Evolutionary conservation across 2,329 filamentous ascomycete genomes (phyloP).

Genomic region (Paramyrothecium roridum): DNA sequence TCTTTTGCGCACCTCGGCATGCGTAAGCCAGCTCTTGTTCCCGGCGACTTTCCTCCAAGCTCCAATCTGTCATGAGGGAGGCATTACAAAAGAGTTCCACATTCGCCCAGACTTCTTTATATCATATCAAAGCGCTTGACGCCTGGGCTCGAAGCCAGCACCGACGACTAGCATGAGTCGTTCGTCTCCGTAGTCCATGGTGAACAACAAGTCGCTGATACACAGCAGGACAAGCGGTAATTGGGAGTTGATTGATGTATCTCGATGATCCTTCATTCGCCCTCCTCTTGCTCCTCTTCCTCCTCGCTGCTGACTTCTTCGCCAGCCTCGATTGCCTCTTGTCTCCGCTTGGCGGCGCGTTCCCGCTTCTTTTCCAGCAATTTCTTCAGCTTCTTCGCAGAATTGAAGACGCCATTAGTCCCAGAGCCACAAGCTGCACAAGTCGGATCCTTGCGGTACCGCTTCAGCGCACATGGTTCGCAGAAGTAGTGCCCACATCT

Average conservation of each 20-base stretch:
- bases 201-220: no score
- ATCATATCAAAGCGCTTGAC: no score
- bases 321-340: slow-evolving; percentile 48
- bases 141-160: no score
- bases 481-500: slow-evolving; percentile 97
- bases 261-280: background rate
- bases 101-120: no score
- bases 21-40: no score
- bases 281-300: slow-evolving; percentile 10
- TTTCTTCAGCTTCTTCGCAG: slow-evolving; percentile 77
- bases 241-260: background rate
- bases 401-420: slow-evolving; percentile 87
- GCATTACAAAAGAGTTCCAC: no score
- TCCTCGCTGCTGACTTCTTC: slow-evolving; percentile 47
- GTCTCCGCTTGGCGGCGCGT: slow-evolving; percentile 54
- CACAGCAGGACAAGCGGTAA: background rate
- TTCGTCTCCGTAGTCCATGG: no score
- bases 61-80: no score
- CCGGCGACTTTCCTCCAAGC: no score
- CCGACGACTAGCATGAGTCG: no score
- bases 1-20: no score
- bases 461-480: slow-evolving; percentile 79
- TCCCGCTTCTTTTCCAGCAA: slow-evolving; percentile 72
- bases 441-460: slow-evolving; percentile 81
- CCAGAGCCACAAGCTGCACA: slow-evolving; percentile 84